phyloP scores from a whole-genome alignment of 2,329 filamentous ascomycete species.

The Fusarium sp. region DNA sequence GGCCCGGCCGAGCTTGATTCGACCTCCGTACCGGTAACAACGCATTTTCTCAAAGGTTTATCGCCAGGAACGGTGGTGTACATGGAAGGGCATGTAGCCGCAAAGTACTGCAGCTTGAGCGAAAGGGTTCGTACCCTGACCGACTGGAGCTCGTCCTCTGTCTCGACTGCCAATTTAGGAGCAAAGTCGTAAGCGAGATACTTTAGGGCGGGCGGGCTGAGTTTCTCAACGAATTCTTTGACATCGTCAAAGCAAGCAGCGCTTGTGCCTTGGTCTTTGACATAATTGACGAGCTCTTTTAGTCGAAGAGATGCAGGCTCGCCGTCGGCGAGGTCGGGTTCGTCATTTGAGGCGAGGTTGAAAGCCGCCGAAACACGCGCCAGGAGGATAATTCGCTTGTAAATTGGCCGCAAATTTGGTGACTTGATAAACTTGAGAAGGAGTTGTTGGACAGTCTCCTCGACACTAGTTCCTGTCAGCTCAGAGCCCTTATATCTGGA shows the following conservation, averaged over 20 bases:
- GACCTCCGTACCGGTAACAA: constrained; percentile 43
- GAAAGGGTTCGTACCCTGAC: constrained; percentile 54
- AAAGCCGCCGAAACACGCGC: constrained; percentile 59
- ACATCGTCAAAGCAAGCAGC: constrained; percentile 64
- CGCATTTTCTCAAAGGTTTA: constrained; percentile 43
- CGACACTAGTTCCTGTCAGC: constrained; percentile 46
- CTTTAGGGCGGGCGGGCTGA: constrained; percentile 59
- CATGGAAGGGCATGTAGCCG: constrained; percentile 56
- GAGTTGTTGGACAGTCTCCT: constrained; percentile 48
- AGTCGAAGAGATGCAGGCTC: constrained; percentile 52
- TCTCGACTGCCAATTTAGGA: constrained; percentile 50
- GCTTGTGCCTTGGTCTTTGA: constrained; percentile 55
- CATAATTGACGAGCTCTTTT: constrained; percentile 55
- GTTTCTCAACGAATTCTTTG: constrained; percentile 60
- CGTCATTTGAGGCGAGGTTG: constrained; percentile 50
- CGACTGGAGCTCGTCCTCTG: constrained; percentile 40
- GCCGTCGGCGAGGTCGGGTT: constrained; percentile 48
- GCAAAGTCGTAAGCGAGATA: constrained; percentile 58
- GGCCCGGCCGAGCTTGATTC: constrained; percentile 35
- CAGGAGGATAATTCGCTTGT: constrained; percentile 57
- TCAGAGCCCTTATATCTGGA: no score
- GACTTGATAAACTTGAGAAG: constrained; percentile 52
- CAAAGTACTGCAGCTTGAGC: constrained; percentile 62
- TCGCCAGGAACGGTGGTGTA: constrained; percentile 40
- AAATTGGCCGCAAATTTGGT: constrained; percentile 55